Percentiles rank a stretch among this genome's conserved stretches.
phyloP scores from a whole-genome alignment of 257 asterid genomes.

The Eucommia ulmoides region DNA sequence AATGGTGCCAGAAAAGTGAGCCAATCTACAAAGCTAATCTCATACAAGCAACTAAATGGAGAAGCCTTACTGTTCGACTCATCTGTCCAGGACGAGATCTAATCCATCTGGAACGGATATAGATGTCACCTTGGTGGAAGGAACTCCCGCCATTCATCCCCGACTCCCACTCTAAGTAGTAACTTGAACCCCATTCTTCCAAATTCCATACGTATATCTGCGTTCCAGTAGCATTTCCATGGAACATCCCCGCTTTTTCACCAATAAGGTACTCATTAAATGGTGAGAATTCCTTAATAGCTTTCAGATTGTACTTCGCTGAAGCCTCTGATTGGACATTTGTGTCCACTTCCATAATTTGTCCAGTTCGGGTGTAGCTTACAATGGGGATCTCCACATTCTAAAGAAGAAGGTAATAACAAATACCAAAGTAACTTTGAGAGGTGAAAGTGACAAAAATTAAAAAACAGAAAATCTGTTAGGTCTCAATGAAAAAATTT shows the following conservation, averaged over 20 bases:
- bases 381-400: slow-evolving; percentile 74
- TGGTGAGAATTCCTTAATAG: slow-evolving; percentile 54
- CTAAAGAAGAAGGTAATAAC: no score
- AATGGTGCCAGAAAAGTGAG: no score
- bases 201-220: slow-evolving; percentile 73
- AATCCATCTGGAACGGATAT: slow-evolving; percentile 43
- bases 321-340: slow-evolving; percentile 35
- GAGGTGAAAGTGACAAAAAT: no score
- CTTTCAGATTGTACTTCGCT: slow-evolving; percentile 50
- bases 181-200: slow-evolving; percentile 67
- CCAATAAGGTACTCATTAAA: slow-evolving; percentile 72
- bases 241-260: slow-evolving; percentile 48
- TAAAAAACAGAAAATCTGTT: no score
- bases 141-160: slow-evolving; percentile 64
- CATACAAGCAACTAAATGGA: no score
- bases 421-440: no score
- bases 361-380: slow-evolving; percentile 54
- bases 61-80: slow-evolving; percentile 25
- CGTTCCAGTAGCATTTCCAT: slow-evolving; percentile 53
- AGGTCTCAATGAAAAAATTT: no score
- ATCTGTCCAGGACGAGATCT: slow-evolving; percentile 85
- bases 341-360: slow-evolving; percentile 55
- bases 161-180: slow-evolving; percentile 46
- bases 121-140: slow-evolving; percentile 59
- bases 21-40: no score